Base-by-base conservation (phyloP, 495 filamentous ascomycete genomes). In the Aspergillus carlsbadensis region DNA sequence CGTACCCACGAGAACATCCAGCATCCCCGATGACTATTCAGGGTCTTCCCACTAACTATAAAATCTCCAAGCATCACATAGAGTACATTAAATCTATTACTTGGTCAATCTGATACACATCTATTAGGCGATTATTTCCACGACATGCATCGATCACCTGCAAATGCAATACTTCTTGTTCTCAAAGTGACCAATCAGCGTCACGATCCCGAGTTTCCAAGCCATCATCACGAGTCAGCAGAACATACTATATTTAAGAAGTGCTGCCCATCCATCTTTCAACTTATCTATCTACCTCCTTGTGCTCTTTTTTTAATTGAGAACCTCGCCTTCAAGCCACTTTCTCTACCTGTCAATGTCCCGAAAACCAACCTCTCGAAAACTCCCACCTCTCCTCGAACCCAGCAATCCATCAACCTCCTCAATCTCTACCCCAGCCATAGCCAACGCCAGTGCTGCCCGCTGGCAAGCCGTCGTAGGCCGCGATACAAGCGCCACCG, bases 381-480 rank as follows among this genome's bases (percentile, higher is more conserved):
- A 60, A 50, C 66, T 72, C 20, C 60, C 70, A 15, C 69, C 64
- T 41, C 69, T 72, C 33, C 59, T 36, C 47, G 51, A 52, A 53
- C 53, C 40, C 33, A 48, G 60, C 33, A 49, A 36, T 50, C 59
- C 53, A 17, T 3, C 43, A 26, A 22, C 53, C 40, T 72, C 67
- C 47, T 57, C 76, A 31, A 48, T 67, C 26, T 29, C 26, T 29
- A 29, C 26, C 8, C 8, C 26, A 29, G 26, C 4, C 26, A 29
- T 3, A 4, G 26, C 26, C 8, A 29, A 8, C 26, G 62, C n/a
- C n/a, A n/a, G n/a, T n/a, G n/a, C n/a, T n/a, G n/a, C 70, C 34
- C 83, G 84, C 52, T 87, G 83, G 82, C 75, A 74, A 57, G 83
- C 83, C 42, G 71, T 86, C 13, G 67, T 73, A 20, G 68, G 66